Conservation (phyloP, 805 yeast species). For the Yamadazyma olivae region DNA sequence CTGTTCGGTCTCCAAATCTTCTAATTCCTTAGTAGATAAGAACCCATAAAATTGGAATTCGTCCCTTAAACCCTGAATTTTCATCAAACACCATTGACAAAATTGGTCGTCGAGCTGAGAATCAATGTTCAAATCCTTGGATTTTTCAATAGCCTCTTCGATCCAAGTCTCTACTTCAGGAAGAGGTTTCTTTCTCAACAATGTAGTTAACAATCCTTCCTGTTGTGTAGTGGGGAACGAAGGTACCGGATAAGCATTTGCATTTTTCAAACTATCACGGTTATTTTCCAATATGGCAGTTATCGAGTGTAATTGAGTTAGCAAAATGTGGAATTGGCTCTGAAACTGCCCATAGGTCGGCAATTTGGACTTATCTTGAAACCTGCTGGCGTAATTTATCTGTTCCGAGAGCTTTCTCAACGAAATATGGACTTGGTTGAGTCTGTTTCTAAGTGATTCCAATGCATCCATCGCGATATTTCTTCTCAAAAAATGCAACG, state of each 20-base stretch:
- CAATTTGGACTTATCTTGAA: conserved; percentile 33
- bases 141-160: conserved; percentile 25
- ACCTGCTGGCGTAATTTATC: conserved; percentile 31
- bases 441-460: conserved; percentile 38
- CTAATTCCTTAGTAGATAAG: conserved; percentile 48
- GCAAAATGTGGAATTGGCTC: conserved; percentile 76
- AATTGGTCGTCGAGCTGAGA: conserved; percentile 47
- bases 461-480: conserved; percentile 25
- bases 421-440: conserved; percentile 42
- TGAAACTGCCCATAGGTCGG: conserved; percentile 66
- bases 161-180: conserved; percentile 95
- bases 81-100: conserved; percentile 63
- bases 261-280: conserved; percentile 53
- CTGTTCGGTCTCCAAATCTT: conserved; percentile 26
- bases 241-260: conserved; percentile 82
- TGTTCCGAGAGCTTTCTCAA: conserved; percentile 37
- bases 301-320: conserved; percentile 81
- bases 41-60: conserved; percentile 64
- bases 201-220: conserved; percentile 77
- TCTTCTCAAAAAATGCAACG: not conserved
- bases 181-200: conserved; percentile 79
- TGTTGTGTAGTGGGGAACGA: conserved; percentile 83
- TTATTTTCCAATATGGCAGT: conserved; percentile 64
- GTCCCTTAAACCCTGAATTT: conserved; percentile 51
- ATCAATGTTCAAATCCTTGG: conserved; percentile 14